Evolutionary conservation across 805 yeast genomes (phyloP), one percentile per base, ranked within the genome.

Genomic region (Lipomyces kockii): DNA sequence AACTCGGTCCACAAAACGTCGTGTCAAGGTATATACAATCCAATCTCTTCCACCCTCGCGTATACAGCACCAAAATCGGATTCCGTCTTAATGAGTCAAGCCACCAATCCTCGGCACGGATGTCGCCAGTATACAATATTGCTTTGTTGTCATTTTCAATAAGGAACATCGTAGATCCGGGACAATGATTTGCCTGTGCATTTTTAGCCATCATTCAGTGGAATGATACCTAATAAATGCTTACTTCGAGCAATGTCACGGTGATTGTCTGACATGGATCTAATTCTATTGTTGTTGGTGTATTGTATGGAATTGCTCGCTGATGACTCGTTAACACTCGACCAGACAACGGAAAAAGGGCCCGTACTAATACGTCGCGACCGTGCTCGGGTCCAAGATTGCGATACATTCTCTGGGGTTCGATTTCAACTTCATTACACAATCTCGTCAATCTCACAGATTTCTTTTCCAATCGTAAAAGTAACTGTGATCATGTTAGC

Each of bases 41-140:
- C 11, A 85, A 73, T 0, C 66, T 63, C 27, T 75, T 78, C 2
- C 75, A 56, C 0, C 81, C 80, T 1, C 72, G 63, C 7, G 76
- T 72, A 67, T 80, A 87, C 0, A 87, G 86, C 20, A 79, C 71
- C 12, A 87, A 70, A 3, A 72, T 68, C 0, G 84, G 83, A 60
- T 82, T 81, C 35, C 77, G 78, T 0, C 69, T 67, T n/a, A 83
- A 72, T 12, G 77, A 64, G 20, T 81, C 77, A 0, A 81, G 74
- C 83, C 86, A 85, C 85, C 86, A 84, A 1, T 68, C 58, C 73
- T 87, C 89, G 6, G 87, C 87, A 34, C 89, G 76, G 9, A 85
- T 64, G 72, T 87, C 90, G 1, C 89, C 90, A 0, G 89, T 86
- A 37, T 81, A 78, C 8, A 87, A 77, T 0, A 86, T 82, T 0